Evolutionary conservation across 345 rosid species (phyloP).

Genomic region (Trapa bicornis): DNA sequence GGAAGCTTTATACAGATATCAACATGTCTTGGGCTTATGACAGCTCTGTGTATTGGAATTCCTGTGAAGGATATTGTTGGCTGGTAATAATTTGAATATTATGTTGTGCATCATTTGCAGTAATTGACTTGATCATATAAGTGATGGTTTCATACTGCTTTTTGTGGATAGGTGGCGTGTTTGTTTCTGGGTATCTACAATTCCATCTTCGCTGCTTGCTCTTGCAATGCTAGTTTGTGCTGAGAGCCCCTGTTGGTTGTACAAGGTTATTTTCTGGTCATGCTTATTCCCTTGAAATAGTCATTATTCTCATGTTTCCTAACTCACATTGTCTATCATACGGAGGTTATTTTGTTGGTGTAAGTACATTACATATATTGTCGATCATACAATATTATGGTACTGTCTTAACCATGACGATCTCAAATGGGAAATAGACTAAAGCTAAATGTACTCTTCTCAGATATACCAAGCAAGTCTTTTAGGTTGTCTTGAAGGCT

Average conservation of each 20-base stretch:
- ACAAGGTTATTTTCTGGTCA: slow-evolving; percentile 44
- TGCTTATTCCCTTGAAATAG: no score
- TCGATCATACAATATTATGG: background rate
- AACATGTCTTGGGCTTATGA: slow-evolving; percentile 89
- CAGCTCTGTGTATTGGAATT: slow-evolving; percentile 66
- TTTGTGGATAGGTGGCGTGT: slow-evolving; percentile 66
- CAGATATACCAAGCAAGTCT: no score
- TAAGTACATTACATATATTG: no score
- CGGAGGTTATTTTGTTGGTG: background rate
- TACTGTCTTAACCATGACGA: background rate
- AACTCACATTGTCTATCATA: background rate
- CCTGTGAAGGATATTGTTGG: slow-evolving; percentile 70
- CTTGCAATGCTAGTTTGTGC: slow-evolving; percentile 70
- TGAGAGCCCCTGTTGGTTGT: slow-evolving; percentile 87
- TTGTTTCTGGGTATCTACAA: slow-evolving; percentile 72
- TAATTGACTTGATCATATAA: background rate
- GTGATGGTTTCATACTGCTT: background rate
- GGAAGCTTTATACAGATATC: slow-evolving; percentile 95
- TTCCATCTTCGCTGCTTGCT: slow-evolving; percentile 80
- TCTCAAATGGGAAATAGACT: background rate
- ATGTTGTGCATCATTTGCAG: background rate
- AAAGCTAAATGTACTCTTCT: no score
- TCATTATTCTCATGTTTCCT: background rate
- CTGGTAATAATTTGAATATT: slow-evolving; percentile 37
- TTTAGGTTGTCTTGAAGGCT: slow-evolving; percentile 1